These are phyloP conservation scores for Senna tora DNA, from an alignment of 306 rosid genomes.

Conservation along the genomic window DNA sequence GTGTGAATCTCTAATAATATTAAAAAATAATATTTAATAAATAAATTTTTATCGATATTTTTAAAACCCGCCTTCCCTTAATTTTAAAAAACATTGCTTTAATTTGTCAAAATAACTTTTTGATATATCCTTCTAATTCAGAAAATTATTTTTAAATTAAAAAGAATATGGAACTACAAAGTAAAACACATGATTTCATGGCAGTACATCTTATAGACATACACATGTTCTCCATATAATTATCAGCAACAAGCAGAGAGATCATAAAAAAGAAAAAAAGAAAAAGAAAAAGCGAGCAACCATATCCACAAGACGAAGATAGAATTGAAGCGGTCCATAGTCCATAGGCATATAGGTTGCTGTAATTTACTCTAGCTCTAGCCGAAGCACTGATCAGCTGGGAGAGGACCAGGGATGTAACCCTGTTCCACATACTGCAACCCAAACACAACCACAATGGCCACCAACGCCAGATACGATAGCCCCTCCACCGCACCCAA, in stretches of 20 bases:
- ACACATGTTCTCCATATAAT: neutral
- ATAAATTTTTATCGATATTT: no score
- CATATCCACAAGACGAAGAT: neutral
- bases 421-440: slow-evolving; percentile 78
- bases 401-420: slow-evolving; percentile 89
- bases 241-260: neutral
- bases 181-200: neutral
- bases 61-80: no score
- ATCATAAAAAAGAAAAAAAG: neutral
- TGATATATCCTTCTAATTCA: no score
- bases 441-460: slow-evolving; percentile 75
- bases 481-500: slow-evolving; percentile 92
- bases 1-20: no score
- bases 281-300: neutral
- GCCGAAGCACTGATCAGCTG: slow-evolving; percentile 87
- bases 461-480: slow-evolving; percentile 62
- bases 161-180: no score
- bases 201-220: neutral
- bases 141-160: no score
- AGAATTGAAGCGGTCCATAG: neutral
- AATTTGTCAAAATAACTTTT: no score
- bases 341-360: neutral
- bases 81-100: no score
- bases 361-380: no score
- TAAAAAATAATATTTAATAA: no score